Percentiles rank a stretch among this genome's conserved stretches.
Conservation (phyloP, 371 early-diverging fungal genomes). For the Dentiscutata heterogama region DNA sequence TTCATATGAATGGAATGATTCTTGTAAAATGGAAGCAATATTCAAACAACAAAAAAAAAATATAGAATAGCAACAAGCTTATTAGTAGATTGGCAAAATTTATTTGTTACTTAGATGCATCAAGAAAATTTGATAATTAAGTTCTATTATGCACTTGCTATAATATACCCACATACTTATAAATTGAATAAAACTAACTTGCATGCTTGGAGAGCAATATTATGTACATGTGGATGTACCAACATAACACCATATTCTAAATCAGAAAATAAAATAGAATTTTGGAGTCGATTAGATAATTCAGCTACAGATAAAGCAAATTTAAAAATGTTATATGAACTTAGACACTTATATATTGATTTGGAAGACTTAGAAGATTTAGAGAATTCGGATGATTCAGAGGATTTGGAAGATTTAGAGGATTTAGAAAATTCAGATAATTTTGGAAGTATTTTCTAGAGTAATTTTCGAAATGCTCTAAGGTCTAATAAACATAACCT, state of each 20-base stretch:
- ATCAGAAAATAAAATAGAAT: not conserved
- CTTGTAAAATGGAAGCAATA: too few relatives aligned
- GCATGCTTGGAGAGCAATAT: not conserved
- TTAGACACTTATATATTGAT: not conserved
- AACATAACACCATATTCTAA: conserved; percentile 3
- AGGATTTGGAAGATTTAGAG: too few relatives aligned
- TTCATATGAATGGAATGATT: too few relatives aligned
- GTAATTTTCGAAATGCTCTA: not conserved
- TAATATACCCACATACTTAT: not conserved
- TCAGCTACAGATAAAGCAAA: not conserved
- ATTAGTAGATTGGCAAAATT: too few relatives aligned
- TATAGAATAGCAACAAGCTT: too few relatives aligned
- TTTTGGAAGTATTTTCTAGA: not conserved
- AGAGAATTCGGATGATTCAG: too few relatives aligned
- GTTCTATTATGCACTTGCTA: too few relatives aligned
- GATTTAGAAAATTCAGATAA: not conserved
- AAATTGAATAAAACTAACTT: not conserved
- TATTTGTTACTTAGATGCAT: too few relatives aligned
- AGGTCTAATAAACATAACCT: not conserved
- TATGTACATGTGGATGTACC: not conserved
- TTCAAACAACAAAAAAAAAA: too few relatives aligned
- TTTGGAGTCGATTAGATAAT: not conserved
- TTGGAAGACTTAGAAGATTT: too few relatives aligned
- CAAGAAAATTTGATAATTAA: too few relatives aligned
- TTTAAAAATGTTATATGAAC: conserved; percentile 5